Evolutionary conservation across 2,329 filamentous ascomycete species (phyloP), one percentile per base, ranked within the genome.

Genomic region (Exophiala mesophila): DNA sequence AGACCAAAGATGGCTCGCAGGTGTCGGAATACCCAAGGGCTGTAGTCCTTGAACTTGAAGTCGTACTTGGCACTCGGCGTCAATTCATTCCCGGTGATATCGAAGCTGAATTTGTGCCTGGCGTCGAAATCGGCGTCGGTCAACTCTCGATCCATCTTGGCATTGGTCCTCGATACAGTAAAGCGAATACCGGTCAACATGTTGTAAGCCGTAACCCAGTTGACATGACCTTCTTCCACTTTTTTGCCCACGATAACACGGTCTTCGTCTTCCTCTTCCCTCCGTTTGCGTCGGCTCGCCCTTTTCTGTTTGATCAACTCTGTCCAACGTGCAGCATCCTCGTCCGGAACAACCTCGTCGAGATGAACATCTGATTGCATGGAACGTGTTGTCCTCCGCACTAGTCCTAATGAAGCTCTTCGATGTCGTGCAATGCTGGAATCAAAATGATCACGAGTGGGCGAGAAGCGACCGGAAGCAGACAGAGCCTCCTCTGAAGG

Each of bases 21-120:
- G 66, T 88, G 87, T 58, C 92, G 87, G 68, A 98, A 98, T 45
- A 98, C 92, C 89, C 90, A 97, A 44, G 92, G 92, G n/a, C 90
- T 90, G 66, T 98, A 98, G 69, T 98, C 92, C 71, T 98, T 98
- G 76, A 98, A 98, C 67, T 98, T 98, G 80, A 98, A 98, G 70
- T 98, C 92, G 71, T 98, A 98, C 68, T 98, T 97, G 55, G 92
- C 89, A 49, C 90, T 96, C 16, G 92, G 92, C 4, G 94, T 94
- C 63, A 98, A 73, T 71, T 98, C 92, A 64, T 96, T 96, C 53
- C 92, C 92, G 53, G 89, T 94, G 24, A 97, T 94, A 67, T 97
- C 92, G 73, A 98, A 98, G 34, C 89, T 96, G 61, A 94, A 96
- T 71, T 98, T 98, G 67, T 97, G 88, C 69, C 87, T 89, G 51